A percentile compares a stretch with the other conserved stretches of the same genome.
Conservation (phyloP, 108 stramenopile species). For the Skeletonema grethae region DNA sequence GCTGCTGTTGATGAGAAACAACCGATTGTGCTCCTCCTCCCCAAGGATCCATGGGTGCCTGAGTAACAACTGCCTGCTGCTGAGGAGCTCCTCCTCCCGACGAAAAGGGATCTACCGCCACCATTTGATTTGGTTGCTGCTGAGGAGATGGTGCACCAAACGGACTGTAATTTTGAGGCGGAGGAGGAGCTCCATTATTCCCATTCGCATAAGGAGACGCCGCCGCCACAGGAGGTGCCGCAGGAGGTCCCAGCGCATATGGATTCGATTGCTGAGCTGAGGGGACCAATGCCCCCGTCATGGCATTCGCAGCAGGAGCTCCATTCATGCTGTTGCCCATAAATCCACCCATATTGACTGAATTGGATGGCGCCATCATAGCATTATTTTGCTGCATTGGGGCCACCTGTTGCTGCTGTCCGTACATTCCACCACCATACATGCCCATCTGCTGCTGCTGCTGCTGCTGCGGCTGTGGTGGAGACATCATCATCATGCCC, state of each 20-base stretch:
- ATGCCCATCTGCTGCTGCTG: slow-evolving; percentile 20
- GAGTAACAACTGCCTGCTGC: slow-evolving; percentile 20
- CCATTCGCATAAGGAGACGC: slow-evolving; percentile 5
- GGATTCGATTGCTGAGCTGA: slow-evolving; percentile 59
- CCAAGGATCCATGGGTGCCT: slow-evolving; percentile 15
- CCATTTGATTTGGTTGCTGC: slow-evolving; percentile 22
- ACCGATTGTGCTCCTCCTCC: slow-evolving; percentile 35
- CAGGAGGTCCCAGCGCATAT: slow-evolving; percentile 28
- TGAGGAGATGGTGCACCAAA: slow-evolving; percentile 37
- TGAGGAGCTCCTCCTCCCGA: slow-evolving; percentile 44
- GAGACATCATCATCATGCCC: slow-evolving; percentile 22
- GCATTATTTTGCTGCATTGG: slow-evolving; percentile 5
- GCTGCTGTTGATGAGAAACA: slow-evolving; percentile 10
- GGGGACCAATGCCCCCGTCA: slow-evolving; percentile 63
- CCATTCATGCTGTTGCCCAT: slow-evolving; percentile 9
- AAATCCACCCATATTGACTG: slow-evolving; percentile 8
- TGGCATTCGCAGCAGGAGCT: background rate
- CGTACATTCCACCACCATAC: slow-evolving; percentile 23
- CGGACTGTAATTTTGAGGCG: slow-evolving; percentile 3
- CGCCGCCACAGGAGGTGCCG: slow-evolving; percentile 5
- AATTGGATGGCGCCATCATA: slow-evolving; percentile 21
- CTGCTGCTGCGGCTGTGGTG: slow-evolving; percentile 26
- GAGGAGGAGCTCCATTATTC: background rate
- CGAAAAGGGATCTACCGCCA: slow-evolving; percentile 39
- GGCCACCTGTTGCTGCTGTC: slow-evolving; percentile 20